These are phyloP conservation scores for Ceratonia siliqua DNA, from an alignment of 306 rosid species.

Conservation along the genomic window DNA sequence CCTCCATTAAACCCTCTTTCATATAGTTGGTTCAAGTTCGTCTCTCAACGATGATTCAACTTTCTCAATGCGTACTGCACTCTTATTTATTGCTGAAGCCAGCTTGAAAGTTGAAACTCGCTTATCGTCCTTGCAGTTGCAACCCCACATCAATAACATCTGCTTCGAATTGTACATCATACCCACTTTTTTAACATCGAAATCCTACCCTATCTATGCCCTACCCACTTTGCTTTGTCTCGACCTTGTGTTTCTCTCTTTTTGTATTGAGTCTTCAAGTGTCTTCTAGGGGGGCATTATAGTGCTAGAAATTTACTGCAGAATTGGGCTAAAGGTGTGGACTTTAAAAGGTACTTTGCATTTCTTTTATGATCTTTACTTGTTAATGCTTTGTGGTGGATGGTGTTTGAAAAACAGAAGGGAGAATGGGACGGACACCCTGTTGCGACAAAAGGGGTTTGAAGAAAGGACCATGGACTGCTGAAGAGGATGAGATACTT, in stretches of 20 bases:
- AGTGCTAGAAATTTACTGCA: not conserved
- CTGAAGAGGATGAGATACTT: slow-evolving; percentile 89
- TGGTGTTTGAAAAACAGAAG: slow-evolving; percentile 35
- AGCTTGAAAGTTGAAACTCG: slow-evolving; percentile 50
- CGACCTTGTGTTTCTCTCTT: too few species aligned
- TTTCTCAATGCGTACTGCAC: slow-evolving; percentile 50
- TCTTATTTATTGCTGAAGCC: slow-evolving; percentile 68
- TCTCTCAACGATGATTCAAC: slow-evolving; percentile 71
- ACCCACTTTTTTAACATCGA: slow-evolving; percentile 32
- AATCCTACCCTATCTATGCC: too few species aligned
- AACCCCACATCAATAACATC: slow-evolving; percentile 39
- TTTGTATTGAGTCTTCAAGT: slow-evolving; percentile 25
- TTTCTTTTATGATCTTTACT: slow-evolving; percentile 13
- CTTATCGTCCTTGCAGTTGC: slow-evolving; percentile 36
- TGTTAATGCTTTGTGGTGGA: slow-evolving; percentile 26
- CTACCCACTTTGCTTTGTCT: slow-evolving; percentile 28
- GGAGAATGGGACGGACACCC: slow-evolving; percentile 78
- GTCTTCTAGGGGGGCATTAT: slow-evolving; percentile 13
- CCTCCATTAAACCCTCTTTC: slow-evolving; percentile 39
- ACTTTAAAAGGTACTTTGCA: slow-evolving; percentile 5
- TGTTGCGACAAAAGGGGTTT: slow-evolving; percentile 87
- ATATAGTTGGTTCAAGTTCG: slow-evolving; percentile 45
- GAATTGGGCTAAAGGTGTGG: slow-evolving; percentile 23
- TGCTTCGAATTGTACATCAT: slow-evolving; percentile 34
- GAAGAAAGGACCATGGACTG: slow-evolving; percentile 97